Conservation (phyloP, 1,139 yeast genomes). For the Pichia sp. region DNA sequence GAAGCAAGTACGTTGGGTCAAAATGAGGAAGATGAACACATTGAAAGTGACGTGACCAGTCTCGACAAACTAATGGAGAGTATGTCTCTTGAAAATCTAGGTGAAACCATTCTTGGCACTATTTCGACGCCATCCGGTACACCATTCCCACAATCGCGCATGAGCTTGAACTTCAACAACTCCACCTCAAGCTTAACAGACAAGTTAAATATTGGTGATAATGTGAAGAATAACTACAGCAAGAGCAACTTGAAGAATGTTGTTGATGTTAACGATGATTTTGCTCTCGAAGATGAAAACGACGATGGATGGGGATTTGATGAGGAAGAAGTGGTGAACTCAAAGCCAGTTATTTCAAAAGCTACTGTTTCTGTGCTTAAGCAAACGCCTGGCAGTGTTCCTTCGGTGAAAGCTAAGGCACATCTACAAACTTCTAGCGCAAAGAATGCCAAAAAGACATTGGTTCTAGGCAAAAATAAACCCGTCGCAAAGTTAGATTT, state of each 20-base stretch:
- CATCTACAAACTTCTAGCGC: neutral
- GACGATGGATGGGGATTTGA: slow-evolving; percentile 33
- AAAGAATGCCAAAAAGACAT: slow-evolving; percentile 8
- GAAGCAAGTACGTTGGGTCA: slow-evolving; percentile 54
- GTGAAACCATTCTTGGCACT: slow-evolving; percentile 13
- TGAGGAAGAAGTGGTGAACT: slow-evolving; percentile 13
- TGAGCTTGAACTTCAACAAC: neutral
- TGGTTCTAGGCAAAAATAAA: slow-evolving; percentile 18
- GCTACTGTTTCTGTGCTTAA: neutral
- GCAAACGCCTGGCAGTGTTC: slow-evolving; percentile 10
- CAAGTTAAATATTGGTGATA: no score
- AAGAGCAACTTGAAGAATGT: no score
- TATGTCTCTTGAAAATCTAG: slow-evolving; percentile 18
- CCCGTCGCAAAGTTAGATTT: slow-evolving; percentile 11
- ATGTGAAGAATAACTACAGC: no score
- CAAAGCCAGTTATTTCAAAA: neutral
- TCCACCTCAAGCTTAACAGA: slow-evolving; percentile 5
- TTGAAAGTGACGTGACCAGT: slow-evolving; percentile 19
- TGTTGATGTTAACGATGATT: slow-evolving; percentile 7
- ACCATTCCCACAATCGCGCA: slow-evolving; percentile 8
- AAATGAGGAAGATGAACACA: slow-evolving; percentile 36
- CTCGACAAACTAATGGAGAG: slow-evolving; percentile 20
- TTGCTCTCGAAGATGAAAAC: slow-evolving; percentile 17
- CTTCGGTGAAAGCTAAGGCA: neutral
- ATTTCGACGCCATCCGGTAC: slow-evolving; percentile 9